These are phyloP conservation scores for Cyberlindnera mississippiensis DNA, from an alignment of 805 yeast genomes.

Conservation along the genomic window DNA sequence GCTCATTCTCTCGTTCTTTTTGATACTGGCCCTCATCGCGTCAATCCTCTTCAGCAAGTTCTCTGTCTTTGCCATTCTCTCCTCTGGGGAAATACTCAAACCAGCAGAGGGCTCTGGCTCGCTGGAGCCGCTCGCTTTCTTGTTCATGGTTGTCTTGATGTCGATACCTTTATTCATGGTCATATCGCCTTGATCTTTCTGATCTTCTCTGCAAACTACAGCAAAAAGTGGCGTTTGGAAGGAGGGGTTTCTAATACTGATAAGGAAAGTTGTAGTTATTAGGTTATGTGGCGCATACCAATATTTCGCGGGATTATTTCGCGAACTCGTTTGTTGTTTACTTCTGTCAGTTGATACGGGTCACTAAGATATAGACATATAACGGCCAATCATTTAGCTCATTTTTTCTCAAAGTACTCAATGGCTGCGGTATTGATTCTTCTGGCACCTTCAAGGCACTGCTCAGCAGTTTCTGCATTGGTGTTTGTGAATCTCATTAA, in stretches of 20 bases:
- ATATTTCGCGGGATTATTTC: too few relatives aligned
- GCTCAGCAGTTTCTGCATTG: constrained; percentile 1
- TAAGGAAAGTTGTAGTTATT: too few relatives aligned
- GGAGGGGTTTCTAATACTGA: too few relatives aligned
- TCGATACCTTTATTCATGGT: constrained; percentile 3
- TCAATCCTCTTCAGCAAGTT: constrained; percentile 21
- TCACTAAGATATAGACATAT: too few relatives aligned
- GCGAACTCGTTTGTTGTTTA: too few relatives aligned
- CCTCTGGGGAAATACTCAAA: constrained; percentile 18
- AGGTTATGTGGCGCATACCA: too few relatives aligned
- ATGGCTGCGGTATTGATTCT: constrained; percentile 9
- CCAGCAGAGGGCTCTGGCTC: background rate
- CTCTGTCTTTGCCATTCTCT: constrained; percentile 20
- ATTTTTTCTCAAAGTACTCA: constrained; percentile 8
- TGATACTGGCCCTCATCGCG: constrained; percentile 16
- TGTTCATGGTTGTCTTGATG: constrained; percentile 1
- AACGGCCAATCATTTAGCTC: too few relatives aligned
- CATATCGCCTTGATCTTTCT: background rate
- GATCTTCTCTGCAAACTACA: too few relatives aligned
- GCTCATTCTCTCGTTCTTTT: constrained; percentile 11
- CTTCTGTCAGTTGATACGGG: too few relatives aligned
- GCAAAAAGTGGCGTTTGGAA: too few relatives aligned
- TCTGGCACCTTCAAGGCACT: constrained; percentile 5
- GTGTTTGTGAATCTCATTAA: constrained; percentile 10
- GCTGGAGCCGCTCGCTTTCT: background rate